These are phyloP conservation scores for Eucalyptus sp. DNA, from an alignment of 345 rosid species.

Conservation along the genomic window DNA sequence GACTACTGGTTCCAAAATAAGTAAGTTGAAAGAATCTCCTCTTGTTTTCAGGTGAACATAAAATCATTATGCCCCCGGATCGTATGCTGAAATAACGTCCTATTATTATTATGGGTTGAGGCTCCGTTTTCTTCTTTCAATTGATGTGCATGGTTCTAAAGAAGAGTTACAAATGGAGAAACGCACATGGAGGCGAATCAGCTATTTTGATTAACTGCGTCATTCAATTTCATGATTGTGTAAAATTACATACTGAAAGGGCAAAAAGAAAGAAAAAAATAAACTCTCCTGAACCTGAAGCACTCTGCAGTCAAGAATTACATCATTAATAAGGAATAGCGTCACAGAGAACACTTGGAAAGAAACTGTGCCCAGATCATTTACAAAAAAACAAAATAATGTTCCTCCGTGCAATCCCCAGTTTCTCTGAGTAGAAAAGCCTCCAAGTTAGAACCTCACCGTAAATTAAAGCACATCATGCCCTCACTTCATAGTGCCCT, in stretches of 20 bases:
- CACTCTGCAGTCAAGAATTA: not conserved
- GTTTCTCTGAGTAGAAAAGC: not conserved
- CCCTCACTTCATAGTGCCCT: constrained; percentile 78
- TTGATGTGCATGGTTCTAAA: not conserved
- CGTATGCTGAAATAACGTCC: not conserved
- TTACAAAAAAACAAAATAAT: not conserved
- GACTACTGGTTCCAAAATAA: not conserved
- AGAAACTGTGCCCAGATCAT: not conserved
- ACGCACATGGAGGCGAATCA: not conserved
- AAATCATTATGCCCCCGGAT: constrained; percentile 61
- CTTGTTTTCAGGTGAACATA: constrained; percentile 48
- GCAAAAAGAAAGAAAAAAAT: not conserved
- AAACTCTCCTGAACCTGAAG: not conserved
- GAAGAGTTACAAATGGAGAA: not conserved
- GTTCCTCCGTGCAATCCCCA: not conserved
- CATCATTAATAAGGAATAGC: not conserved
- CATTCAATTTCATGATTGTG: not conserved
- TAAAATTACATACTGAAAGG: not conserved
- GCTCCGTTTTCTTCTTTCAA: not conserved
- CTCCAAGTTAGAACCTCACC: not conserved
- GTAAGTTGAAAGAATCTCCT: not conserved
- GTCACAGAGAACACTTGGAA: not conserved
- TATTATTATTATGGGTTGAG: not conserved
- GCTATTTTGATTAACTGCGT: not conserved
- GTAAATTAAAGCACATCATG: not conserved